Percentiles rank a stretch among this genome's conserved stretches.
These are phyloP conservation scores for Carnegiea gigantea DNA, from an alignment of 179 eudicot species.

Conservation along the genomic window DNA sequence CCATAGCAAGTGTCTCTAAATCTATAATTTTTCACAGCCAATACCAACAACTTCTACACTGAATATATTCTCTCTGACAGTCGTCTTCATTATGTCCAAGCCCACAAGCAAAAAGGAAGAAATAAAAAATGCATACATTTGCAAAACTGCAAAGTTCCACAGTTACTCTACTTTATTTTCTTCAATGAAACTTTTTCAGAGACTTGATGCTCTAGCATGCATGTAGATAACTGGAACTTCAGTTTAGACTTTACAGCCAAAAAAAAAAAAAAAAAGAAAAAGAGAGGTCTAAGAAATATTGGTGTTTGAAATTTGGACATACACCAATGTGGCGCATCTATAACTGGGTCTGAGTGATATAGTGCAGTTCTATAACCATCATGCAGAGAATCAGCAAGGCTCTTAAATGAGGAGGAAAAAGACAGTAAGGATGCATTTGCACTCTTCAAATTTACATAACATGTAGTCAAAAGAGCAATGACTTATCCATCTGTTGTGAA, in stretches of 20 bases:
- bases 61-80: too few species aligned
- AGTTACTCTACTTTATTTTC: neutral
- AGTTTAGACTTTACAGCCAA: neutral
- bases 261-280: neutral
- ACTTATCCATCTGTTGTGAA: neutral
- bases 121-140: neutral
- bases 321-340: neutral
- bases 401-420: neutral
- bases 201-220: neutral
- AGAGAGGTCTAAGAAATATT: neutral
- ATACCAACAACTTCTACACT: too few species aligned
- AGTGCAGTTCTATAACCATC: neutral
- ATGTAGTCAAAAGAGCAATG: neutral
- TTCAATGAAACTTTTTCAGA: neutral
- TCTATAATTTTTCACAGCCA: neutral
- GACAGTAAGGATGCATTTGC: neutral
- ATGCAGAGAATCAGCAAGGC: neutral
- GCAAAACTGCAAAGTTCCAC: neutral
- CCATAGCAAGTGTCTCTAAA: neutral
- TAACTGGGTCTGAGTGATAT: neutral
- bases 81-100: neutral
- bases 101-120: neutral
- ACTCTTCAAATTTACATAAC: neutral
- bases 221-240: neutral
- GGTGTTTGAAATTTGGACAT: neutral